Base-by-base conservation (phyloP, 2,329 filamentous ascomycete species). In the Talaromyces sp. region DNA sequence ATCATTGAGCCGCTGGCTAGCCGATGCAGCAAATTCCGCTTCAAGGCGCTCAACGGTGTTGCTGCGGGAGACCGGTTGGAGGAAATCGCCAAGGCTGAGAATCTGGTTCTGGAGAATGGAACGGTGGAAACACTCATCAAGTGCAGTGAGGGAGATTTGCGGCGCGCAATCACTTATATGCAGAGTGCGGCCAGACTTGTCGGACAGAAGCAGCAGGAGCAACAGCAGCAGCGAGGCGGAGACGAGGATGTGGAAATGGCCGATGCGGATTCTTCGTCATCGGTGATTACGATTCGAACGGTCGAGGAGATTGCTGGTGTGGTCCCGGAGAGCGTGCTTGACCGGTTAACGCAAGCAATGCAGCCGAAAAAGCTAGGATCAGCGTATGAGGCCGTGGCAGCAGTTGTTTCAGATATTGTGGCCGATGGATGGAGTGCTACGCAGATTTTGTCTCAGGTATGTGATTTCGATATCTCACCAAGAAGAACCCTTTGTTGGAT, bases 301-400 rank as follows among this genome's bases (percentile, higher is more conserved):
- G 86, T 99, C 54, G 91, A 98, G 72, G 95, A 99, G 69, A 99
- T 99, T 72, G 93, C 95, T 0, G 95, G 96, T 60, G 92, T 98
- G 2, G 93, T 99, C 67, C 95, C 96, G 0, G 83, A 88, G 15
- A 69, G 74, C 11, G 91, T 92, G 1, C 86, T 99, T 56, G 84
- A 89, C 60, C 77, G 75, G 9, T 81, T 99, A 17, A 80, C 91
- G 13, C 78, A 85, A 63, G 89, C 92, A 19, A 90, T 98, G 79
- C 88, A 90, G 67, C 91, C 92, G 4, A 84, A 81, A 65, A 84
- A 84, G 27, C 82, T 82, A 42, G 83, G 84, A 0, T 81, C 84
- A 15, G 82, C 86, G 0, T 99, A 96, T 71, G 83, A 87, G 63
- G 82, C 84, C 13, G 85, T 99, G 17, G 87, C 92, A 0, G 87